These are phyloP conservation scores for Eimeria falciformis DNA, from an alignment of 169 alveolate species.

Conservation along the genomic window DNA sequence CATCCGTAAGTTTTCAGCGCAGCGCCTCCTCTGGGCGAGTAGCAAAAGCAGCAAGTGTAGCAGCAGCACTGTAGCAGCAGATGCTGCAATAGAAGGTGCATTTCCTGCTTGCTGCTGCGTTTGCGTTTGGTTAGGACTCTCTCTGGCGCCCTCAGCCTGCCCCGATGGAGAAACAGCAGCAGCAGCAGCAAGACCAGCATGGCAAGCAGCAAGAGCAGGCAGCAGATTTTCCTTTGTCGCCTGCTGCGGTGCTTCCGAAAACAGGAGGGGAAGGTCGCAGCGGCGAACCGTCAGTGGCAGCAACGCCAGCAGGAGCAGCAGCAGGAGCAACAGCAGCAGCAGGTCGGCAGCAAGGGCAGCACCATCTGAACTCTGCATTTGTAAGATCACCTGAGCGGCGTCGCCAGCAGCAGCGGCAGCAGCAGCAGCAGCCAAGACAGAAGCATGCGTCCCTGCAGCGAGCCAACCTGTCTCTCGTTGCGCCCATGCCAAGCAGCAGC, in stretches of 20 bases:
- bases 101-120: no score
- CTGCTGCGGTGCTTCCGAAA: not conserved
- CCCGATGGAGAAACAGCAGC: not conserved
- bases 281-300: not conserved
- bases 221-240: not conserved
- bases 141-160: no score
- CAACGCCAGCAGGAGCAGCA: not conserved
- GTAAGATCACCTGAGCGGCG: not conserved
- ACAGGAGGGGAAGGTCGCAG: not conserved
- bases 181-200: constrained; percentile 19
- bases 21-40: no score
- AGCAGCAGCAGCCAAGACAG: constrained; percentile 45
- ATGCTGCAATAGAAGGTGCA: no score
- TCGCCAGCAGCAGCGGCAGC: constrained; percentile 64
- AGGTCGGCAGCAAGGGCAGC: not conserved
- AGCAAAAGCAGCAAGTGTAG: no score
- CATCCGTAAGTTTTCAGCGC: no score
- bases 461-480: constrained; percentile 24
- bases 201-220: not conserved
- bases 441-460: constrained; percentile 34
- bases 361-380: constrained; percentile 25
- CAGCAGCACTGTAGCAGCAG: no score
- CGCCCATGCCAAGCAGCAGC: constrained; percentile 40
- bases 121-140: no score
- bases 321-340: not conserved